phyloP scores from a whole-genome alignment of 495 filamentous ascomycete species.

The Podospora pseudopauciseta region DNA sequence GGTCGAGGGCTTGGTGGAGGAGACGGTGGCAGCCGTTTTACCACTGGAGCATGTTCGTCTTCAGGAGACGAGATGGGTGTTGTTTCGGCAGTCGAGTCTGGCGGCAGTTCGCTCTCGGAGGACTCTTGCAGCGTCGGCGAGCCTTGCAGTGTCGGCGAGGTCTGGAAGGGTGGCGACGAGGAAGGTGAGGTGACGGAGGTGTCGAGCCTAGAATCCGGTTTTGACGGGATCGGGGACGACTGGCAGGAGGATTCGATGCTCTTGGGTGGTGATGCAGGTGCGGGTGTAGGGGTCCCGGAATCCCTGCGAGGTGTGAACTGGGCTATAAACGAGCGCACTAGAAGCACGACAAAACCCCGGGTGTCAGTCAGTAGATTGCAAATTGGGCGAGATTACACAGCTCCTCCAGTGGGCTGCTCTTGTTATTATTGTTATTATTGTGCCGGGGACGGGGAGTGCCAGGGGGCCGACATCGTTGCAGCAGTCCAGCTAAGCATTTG shows the following conservation, averaged over 20 bases:
- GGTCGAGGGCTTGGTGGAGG: slow-evolving; percentile 15
- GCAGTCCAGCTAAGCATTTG: slow-evolving; percentile 1
- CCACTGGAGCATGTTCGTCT: slow-evolving; percentile 36
- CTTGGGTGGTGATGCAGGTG: slow-evolving; percentile 35
- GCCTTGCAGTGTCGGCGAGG: neutral
- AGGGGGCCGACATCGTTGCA: neutral
- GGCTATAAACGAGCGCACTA: slow-evolving; percentile 61
- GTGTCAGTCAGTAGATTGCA: slow-evolving; percentile 29
- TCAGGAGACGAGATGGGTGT: slow-evolving; percentile 21
- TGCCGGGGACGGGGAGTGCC: slow-evolving; percentile 3
- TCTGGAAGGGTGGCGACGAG: slow-evolving; percentile 20
- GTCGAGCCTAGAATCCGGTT: slow-evolving; percentile 29
- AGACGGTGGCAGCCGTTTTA: slow-evolving; percentile 25
- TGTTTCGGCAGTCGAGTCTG: slow-evolving; percentile 26
- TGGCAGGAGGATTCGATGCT: slow-evolving; percentile 19
- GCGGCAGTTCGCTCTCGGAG: slow-evolving; percentile 21
- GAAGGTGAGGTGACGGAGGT: slow-evolving; percentile 14
- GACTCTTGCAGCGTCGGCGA: slow-evolving; percentile 4
- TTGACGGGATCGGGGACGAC: slow-evolving; percentile 19
- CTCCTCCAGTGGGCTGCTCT: slow-evolving; percentile 2
- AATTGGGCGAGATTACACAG: slow-evolving; percentile 11
- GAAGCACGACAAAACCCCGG: slow-evolving; percentile 21
- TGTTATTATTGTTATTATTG: slow-evolving; percentile 14
- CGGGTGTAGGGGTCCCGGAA: slow-evolving; percentile 36
- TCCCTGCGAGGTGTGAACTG: slow-evolving; percentile 49